phyloP scores from a whole-genome alignment of 495 filamentous ascomycete genomes.

The Trichoderma parareesei region DNA sequence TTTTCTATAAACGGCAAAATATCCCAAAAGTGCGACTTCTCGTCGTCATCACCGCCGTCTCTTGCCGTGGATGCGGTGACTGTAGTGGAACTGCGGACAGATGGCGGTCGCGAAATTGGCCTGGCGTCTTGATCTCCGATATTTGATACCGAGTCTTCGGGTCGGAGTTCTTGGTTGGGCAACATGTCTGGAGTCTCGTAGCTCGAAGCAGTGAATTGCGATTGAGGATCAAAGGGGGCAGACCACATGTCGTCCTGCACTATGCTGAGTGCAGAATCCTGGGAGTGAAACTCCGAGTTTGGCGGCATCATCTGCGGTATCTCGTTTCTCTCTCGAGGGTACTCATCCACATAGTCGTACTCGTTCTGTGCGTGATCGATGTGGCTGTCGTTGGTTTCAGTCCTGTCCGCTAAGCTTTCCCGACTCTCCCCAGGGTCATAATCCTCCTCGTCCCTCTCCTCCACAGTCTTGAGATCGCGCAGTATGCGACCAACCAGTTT shows the following conservation, averaged over 20 bases:
- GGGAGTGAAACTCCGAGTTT: background rate
- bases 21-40: background rate
- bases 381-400: background rate
- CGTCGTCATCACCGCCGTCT: background rate
- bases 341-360: background rate
- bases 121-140: background rate
- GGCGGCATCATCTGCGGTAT: background rate
- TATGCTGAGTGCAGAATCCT: background rate
- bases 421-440: background rate
- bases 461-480: background rate
- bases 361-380: background rate
- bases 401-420: background rate
- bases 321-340: background rate
- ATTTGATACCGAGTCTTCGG: background rate
- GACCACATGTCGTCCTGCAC: background rate
- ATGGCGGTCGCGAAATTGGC: background rate
- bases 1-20: constrained; percentile 19
- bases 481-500: constrained; percentile 12
- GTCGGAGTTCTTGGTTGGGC: background rate
- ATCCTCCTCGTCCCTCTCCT: constrained; percentile 14
- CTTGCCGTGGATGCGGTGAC: background rate
- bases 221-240: background rate
- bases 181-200: background rate
- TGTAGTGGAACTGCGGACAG: background rate
- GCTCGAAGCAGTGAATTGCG: background rate